Conservation (phyloP, 2,329 filamentous ascomycete species). For the Colletotrichum sp. region DNA sequence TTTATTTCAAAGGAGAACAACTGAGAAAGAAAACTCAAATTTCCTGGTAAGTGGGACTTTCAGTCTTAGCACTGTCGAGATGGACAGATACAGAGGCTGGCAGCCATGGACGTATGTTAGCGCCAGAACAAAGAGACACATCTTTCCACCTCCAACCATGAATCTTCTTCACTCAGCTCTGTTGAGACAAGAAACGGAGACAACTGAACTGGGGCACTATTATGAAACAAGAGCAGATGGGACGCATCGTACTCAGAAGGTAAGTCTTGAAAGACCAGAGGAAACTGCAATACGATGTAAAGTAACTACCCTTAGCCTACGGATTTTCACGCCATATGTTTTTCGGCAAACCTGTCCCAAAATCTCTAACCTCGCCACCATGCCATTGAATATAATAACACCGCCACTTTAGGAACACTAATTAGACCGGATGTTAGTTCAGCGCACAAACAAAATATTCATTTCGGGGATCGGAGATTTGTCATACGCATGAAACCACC, state of each 20-base stretch:
- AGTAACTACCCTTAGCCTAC: background rate
- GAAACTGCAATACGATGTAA: background rate
- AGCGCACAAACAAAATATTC: background rate
- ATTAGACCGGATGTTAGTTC: background rate
- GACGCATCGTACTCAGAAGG: background rate
- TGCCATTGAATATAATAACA: background rate
- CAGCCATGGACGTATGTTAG: background rate
- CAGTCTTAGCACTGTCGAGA: background rate
- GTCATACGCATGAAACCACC: background rate
- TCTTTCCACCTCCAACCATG: background rate
- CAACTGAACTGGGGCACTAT: background rate
- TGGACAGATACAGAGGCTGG: background rate
- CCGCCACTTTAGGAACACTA: background rate
- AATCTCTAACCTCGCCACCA: background rate
- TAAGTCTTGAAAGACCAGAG: background rate
- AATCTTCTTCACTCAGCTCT: background rate
- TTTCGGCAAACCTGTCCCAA: background rate
- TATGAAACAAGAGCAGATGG: background rate
- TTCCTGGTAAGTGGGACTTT: background rate
- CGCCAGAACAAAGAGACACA: background rate
- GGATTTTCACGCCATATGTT: background rate
- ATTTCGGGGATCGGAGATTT: background rate
- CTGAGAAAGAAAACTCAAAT: background rate
- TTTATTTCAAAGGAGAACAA: background rate
- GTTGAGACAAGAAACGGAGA: background rate